phyloP scores from a whole-genome alignment of 345 rosid genomes.

The Punica granatum region DNA sequence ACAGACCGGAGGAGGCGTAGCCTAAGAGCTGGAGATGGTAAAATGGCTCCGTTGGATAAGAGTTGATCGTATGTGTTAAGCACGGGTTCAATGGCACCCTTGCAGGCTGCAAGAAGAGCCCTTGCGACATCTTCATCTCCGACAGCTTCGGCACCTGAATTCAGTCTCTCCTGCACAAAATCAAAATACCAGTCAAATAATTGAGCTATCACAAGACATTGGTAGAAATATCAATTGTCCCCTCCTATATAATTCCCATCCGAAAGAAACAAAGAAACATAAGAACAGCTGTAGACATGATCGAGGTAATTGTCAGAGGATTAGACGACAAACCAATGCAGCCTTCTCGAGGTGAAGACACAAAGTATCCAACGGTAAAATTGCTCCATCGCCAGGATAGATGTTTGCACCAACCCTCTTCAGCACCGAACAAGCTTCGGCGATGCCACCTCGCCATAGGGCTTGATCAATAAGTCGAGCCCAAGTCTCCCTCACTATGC shows the following conservation, averaged over 20 bases:
- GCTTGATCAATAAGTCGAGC: slow-evolving; percentile 91
- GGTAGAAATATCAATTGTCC: not conserved
- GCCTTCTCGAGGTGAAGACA: slow-evolving; percentile 99
- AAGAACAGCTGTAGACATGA: not conserved
- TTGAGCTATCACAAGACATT: not conserved
- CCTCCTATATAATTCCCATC: too few species aligned
- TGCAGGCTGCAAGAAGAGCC: slow-evolving; percentile 89
- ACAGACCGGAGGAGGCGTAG: slow-evolving; percentile 77
- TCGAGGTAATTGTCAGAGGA: not conserved
- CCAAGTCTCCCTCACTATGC: slow-evolving; percentile 91
- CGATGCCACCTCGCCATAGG: slow-evolving; percentile 81
- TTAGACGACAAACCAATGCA: slow-evolving; percentile 43
- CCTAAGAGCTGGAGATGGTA: slow-evolving; percentile 73
- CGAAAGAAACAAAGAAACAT: too few species aligned
- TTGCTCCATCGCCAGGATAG: slow-evolving; percentile 94
- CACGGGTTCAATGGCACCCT: slow-evolving; percentile 86
- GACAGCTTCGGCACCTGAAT: slow-evolving; percentile 54
- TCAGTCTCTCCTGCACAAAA: slow-evolving; percentile 68
- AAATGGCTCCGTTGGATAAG: slow-evolving; percentile 67
- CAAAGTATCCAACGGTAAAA: slow-evolving; percentile 69
- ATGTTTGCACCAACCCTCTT: slow-evolving; percentile 78
- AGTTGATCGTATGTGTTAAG: slow-evolving; percentile 78
- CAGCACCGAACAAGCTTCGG: slow-evolving; percentile 88
- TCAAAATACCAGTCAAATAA: not conserved
- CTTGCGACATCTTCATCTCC: slow-evolving; percentile 87